Conservation (phyloP, 257 asterid species). For the Gynochthodes officinalis region DNA sequence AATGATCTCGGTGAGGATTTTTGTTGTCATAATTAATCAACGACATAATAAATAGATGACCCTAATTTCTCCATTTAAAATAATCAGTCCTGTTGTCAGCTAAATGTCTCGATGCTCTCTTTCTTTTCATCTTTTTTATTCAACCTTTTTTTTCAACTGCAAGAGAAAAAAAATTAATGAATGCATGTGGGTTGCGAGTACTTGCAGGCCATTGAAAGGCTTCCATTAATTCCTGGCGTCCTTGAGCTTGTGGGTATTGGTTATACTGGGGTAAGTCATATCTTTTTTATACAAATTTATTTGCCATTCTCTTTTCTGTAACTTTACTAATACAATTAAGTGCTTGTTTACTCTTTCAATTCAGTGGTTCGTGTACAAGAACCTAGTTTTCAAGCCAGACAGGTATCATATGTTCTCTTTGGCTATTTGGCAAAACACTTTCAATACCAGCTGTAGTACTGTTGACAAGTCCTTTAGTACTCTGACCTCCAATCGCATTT, state of each 20-base stretch:
- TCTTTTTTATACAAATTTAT: not conserved
- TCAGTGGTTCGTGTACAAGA: slow-evolving; percentile 87
- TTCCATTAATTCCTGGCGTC: slow-evolving; percentile 82
- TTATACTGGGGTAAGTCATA: slow-evolving; percentile 66
- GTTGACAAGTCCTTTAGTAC: too few species aligned
- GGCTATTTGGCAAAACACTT: not conserved
- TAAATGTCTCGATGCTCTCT: too few species aligned
- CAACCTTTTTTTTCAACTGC: too few species aligned
- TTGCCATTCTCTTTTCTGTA: not conserved
- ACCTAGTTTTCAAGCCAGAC: slow-evolving; percentile 58
- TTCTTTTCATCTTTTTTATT: too few species aligned
- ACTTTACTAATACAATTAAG: not conserved
- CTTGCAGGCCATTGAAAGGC: slow-evolving; percentile 81
- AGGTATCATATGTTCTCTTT: slow-evolving; percentile 41
- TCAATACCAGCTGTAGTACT: too few species aligned
- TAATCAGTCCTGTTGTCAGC: too few species aligned
- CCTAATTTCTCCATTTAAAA: too few species aligned
- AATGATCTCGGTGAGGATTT: slow-evolving; percentile 51
- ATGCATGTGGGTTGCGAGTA: slow-evolving; percentile 6
- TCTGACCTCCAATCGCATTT: too few species aligned
- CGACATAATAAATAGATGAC: too few species aligned
- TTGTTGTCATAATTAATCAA: too few species aligned
- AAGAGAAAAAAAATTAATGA: too few species aligned
- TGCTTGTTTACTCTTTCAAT: slow-evolving; percentile 12
- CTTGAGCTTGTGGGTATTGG: slow-evolving; percentile 90